Evolutionary conservation across 441 rosid species (phyloP).

Genomic region (Flueggea neowawraea): DNA sequence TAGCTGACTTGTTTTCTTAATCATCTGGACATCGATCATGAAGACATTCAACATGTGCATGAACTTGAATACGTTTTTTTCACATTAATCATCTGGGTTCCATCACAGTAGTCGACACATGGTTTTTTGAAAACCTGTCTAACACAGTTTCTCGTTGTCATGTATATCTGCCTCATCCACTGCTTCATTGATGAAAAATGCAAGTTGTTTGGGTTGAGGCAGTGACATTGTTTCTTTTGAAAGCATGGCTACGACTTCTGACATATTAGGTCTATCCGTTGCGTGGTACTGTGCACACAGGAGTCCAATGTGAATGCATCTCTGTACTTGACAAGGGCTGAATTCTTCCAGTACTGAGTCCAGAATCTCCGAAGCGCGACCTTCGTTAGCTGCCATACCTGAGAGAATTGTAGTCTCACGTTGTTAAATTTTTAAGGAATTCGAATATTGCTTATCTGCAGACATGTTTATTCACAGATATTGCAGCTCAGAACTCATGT

Average conservation of each 20-base stretch:
- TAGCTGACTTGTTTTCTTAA: too few species aligned
- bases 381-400: slow-evolving; percentile 15
- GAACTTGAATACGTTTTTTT: too few species aligned
- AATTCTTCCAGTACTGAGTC: not conserved
- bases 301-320: slow-evolving; percentile 14
- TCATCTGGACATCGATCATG: too few species aligned
- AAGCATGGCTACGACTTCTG: slow-evolving; percentile 8
- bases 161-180: not conserved
- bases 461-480: too few species aligned
- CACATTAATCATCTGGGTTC: slow-evolving; percentile 6
- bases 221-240: slow-evolving; percentile 1
- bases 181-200: slow-evolving; percentile 3
- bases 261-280: slow-evolving; percentile 15
- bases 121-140: slow-evolving; percentile 11
- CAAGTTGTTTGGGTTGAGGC: slow-evolving; percentile 4
- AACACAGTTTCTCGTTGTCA: not conserved
- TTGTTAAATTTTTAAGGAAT: too few species aligned
- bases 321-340: not conserved
- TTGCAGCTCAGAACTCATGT: slow-evolving; percentile 1
- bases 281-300: slow-evolving; percentile 16
- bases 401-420: not conserved
- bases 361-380: not conserved
- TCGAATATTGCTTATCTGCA: too few species aligned
- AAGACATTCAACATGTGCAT: too few species aligned
- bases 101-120: slow-evolving; percentile 10